Base-by-base conservation (phyloP, 1,139 yeast species). In the Taphrina deformans region DNA sequence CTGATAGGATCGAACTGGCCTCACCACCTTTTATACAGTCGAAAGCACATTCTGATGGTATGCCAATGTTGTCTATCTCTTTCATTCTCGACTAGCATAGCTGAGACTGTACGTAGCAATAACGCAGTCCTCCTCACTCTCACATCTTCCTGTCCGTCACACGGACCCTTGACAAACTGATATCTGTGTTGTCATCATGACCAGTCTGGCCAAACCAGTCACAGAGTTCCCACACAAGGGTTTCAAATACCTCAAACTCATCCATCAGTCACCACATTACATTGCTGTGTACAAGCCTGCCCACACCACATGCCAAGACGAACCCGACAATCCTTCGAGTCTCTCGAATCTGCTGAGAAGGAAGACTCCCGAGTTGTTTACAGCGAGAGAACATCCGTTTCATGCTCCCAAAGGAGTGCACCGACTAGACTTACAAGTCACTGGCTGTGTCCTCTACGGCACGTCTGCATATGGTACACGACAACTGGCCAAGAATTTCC, bases 1-100 rank as follows among this genome's bases (percentile, higher is more conserved):
- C 58, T 53, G 58, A 35, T 31, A 35, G 48, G 33, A 53, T 38
- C 58, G 58, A 53, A 53, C 58, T 38, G 58, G 58, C 58, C 58
- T 53, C 58, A 53, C 58, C 58, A 53, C 58, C 58, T 53, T 48
- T 53, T 53, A 53, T 33, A 53, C 58, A 38, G 58, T 53, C 58
- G 58, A 53, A 53, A 18, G 48, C 29, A 53, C 45, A 35, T 24
- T 38, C 58, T 53, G 58, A 53, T 53, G 58, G 58, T 53, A 53
- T 48, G 53, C 53, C 27, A 26, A 24, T 14, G 53, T 48, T 48
- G 53, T 48, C 53, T 26, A 51, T 51, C 29, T 24, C 27, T 29
- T 14, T 51, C 29, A 7, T 7, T 33, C 7, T 51, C 44, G 44
- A 51, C 16, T 33, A 51, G 55, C 44, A 12, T 51, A 51, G 55